Percentiles rank a stretch among this genome's conserved stretches.
Conservation (phyloP, 306 rosid genomes). For the Cucurbita moschata region DNA sequence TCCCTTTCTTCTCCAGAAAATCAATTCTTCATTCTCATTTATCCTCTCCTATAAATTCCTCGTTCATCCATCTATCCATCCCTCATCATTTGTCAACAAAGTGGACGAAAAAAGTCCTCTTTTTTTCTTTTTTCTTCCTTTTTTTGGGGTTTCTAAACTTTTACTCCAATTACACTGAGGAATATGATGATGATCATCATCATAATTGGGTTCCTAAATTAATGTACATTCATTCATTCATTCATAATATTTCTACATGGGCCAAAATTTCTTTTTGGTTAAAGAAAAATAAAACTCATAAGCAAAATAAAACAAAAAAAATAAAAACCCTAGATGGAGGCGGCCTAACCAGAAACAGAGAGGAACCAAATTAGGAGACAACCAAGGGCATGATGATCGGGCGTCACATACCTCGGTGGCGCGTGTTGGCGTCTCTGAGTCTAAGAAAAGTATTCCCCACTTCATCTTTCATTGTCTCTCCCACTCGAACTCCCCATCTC, state of each 20-base stretch:
- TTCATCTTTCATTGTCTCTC: slow-evolving; percentile 6
- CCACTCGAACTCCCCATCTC: slow-evolving; percentile 37
- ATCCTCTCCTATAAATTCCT: background rate
- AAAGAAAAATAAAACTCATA: slow-evolving; percentile 4
- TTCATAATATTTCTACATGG: slow-evolving; percentile 19
- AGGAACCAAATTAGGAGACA: background rate
- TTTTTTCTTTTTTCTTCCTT: background rate
- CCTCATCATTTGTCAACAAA: background rate
- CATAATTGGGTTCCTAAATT: slow-evolving; percentile 1
- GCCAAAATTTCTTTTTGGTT: slow-evolving; percentile 52
- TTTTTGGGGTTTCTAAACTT: background rate
- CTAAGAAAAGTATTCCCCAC: too few relatives aligned
- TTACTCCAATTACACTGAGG: background rate
- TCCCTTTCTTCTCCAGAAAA: background rate
- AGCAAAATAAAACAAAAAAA: background rate
- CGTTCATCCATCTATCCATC: background rate
- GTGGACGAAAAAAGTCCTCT: background rate
- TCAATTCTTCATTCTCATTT: background rate
- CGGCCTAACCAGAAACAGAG: background rate
- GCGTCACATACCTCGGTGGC: slow-evolving; percentile 5
- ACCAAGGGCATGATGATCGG: background rate
- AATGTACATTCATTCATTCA: slow-evolving; percentile 31
- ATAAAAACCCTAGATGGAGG: background rate
- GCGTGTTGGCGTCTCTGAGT: background rate
- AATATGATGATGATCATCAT: background rate